Conservation (phyloP, 73 alveolate genomes). For the Tetrahymena borealis region DNA sequence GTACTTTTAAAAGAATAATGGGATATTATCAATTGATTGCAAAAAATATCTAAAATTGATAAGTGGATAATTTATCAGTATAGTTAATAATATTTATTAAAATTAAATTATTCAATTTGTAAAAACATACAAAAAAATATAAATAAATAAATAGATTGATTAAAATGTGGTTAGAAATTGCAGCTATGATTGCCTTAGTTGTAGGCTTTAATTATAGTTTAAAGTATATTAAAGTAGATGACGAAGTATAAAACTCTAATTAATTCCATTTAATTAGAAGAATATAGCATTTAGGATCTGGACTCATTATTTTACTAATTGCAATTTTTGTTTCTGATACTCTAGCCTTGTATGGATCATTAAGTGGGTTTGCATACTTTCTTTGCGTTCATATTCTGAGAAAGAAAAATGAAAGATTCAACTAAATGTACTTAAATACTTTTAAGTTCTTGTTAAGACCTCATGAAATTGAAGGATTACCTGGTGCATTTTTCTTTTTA, state of each 20-base stretch:
- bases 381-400: neutral
- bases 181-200: neutral
- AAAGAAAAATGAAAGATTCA: neutral
- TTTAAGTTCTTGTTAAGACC: neutral
- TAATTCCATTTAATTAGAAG: neutral
- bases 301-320: neutral
- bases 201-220: neutral
- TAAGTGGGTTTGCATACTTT: neutral
- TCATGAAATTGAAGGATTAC: neutral
- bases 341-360: neutral
- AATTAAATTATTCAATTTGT: no score
- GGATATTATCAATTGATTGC: no score
- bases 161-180: neutral
- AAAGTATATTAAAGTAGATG: neutral
- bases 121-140: neutral
- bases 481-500: neutral
- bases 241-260: neutral
- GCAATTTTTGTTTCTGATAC: neutral
- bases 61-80: no score
- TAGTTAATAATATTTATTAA: no score
- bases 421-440: neutral
- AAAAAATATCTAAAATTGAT: no score
- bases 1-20: no score
- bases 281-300: neutral
- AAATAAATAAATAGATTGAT: neutral